Evolutionary conservation across 129 eudicot species (phyloP).

Genomic region (Lonicera japonica): DNA sequence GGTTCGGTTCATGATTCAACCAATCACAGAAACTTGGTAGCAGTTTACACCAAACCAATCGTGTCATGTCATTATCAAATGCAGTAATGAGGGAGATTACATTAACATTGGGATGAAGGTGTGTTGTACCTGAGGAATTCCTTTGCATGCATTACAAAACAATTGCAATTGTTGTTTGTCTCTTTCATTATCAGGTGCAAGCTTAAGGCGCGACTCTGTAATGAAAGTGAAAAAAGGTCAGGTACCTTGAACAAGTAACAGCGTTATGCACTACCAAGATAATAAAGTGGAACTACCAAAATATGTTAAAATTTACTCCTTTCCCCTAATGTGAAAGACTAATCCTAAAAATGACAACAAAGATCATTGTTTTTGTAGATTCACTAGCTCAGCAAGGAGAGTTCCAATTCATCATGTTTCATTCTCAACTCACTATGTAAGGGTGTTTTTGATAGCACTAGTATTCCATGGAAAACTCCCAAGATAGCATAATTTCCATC

Average conservation of each 20-base stretch:
- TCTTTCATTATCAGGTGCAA: constrained; percentile 53
- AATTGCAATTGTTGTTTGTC: constrained; percentile 62
- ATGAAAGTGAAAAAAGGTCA: constrained; percentile 11
- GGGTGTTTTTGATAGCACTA: no score
- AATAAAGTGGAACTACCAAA: neutral
- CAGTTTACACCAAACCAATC: no score
- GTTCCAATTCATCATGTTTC: no score
- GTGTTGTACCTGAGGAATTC: constrained; percentile 82
- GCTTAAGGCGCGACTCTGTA: constrained; percentile 74
- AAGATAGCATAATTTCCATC: no score
- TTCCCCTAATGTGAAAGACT: neutral
- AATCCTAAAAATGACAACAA: neutral
- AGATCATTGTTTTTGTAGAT: neutral
- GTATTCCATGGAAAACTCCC: no score
- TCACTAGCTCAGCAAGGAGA: neutral
- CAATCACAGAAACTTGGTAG: no score
- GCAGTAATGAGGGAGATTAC: no score
- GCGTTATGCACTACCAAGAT: neutral
- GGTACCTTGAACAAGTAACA: neutral
- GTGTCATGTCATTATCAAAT: no score
- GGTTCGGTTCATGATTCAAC: no score
- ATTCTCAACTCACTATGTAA: no score
- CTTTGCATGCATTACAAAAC: constrained; percentile 93
- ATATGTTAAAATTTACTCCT: neutral
- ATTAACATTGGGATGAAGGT: no score